These are phyloP conservation scores for Neolentinus lepideus DNA, from an alignment of 1,284 basidiomycete species.

Conservation along the genomic window DNA sequence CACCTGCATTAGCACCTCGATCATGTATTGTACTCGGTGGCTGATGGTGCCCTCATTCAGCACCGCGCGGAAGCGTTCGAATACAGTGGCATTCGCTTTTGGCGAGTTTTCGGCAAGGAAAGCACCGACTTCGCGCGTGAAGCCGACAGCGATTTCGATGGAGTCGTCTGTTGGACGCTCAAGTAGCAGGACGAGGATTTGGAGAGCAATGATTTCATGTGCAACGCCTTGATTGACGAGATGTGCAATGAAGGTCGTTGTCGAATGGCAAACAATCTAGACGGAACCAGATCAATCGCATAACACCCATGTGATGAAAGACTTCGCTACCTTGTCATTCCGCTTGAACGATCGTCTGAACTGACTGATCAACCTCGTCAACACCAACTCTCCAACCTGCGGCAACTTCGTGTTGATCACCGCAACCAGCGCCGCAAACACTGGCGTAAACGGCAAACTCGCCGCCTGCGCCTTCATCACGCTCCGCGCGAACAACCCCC, in stretches of 20 bases:
- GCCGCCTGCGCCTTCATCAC: slow-evolving; percentile 98
- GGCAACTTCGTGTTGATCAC: slow-evolving; percentile 98
- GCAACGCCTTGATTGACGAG: slow-evolving; percentile 95
- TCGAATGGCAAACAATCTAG: slow-evolving; percentile 87
- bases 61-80: slow-evolving; percentile 93
- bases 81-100: slow-evolving; percentile 89
- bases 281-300: neutral
- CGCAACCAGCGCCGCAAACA: slow-evolving; percentile 91
- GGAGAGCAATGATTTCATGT: slow-evolving; percentile 90
- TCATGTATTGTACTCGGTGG: slow-evolving; percentile 99
- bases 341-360: slow-evolving; percentile 94
- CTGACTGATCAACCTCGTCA: slow-evolving; percentile 88
- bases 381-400: slow-evolving; percentile 88
- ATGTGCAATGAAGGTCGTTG: slow-evolving; percentile 94
- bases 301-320: neutral
- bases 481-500: slow-evolving; percentile 86
- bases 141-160: slow-evolving; percentile 96
- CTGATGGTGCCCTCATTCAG: slow-evolving; percentile 93
- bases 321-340: slow-evolving; percentile 83
- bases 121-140: slow-evolving; percentile 95
- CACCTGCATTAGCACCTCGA: slow-evolving; percentile 97
- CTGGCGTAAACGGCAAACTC: slow-evolving; percentile 95
- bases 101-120: slow-evolving; percentile 93
- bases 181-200: slow-evolving; percentile 91
- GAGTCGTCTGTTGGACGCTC: slow-evolving; percentile 97